Evolutionary conservation across 2,329 filamentous ascomycete species (phyloP), one percentile per base, ranked within the genome.

Genomic region (Colletotrichum spaethianum): DNA sequence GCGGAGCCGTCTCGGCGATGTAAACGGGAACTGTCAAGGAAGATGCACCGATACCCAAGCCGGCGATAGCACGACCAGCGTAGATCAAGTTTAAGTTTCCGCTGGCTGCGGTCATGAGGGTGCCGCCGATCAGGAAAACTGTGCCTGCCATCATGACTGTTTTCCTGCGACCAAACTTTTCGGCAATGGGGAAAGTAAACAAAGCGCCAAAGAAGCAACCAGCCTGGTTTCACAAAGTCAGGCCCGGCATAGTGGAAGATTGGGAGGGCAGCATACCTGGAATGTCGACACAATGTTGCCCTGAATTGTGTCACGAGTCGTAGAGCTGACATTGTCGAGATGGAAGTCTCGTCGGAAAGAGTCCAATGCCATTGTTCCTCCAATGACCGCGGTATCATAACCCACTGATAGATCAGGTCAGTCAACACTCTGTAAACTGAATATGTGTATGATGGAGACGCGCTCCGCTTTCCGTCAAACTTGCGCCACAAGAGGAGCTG

Each of bases 31-130:
- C 85, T 16, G 86, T 82, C 16, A 87, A 81, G 1, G 86, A 86
- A 0, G 85, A 85, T 44, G 85, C 83, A 4, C 86, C 87, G 70
- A 88, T 86, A 2, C 86, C 86, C n/a, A 88, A 75, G 50, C 87
- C 86, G 28, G 85, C 85, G 69, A 88, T 82, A 53, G 86, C 86
- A n/a, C 86, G 82, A 2, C 86, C 86, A 18, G 78, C 84, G 71
- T 86, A 85, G 42, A 88, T 80, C 77, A 83, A 74, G 71, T 75
- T 77, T 40, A 84, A 75, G 28, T 73, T 76, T 2, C 82, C 82
- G 42, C 76, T 75, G 0, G 79, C 76, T 38, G 77, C 79, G 3
- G 79, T 82, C 80, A 81, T 81, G 26, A 82, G 75, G 8, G 77
- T 77, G 44, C 78, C 81, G 31, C 81, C 83, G 59, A 81, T 63